Base-by-base conservation (phyloP, 2,329 filamentous ascomycete species). In the Arthrobotrys musiformis region DNA sequence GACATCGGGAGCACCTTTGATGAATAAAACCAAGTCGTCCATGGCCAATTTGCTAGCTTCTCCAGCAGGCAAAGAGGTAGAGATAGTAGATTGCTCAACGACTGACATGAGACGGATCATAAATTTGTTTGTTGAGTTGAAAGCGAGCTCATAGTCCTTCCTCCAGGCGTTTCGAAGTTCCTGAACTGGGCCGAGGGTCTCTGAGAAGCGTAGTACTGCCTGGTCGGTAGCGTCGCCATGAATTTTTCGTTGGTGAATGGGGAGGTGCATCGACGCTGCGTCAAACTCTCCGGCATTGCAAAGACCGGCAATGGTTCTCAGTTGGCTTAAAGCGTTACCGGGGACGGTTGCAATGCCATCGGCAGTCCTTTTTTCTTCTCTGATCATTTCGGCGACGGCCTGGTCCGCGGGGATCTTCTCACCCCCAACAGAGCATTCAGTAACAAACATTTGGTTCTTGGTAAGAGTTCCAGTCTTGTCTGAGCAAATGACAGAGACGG, bases 111-210 rank as follows among this genome's bases (percentile, higher is more conserved):
- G 87, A 35, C 89, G 86, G 67, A 93, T 88, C 89, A 93, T 93
- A 82, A 90, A 93, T 83, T 94, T 94, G 84, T 93, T 93, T 85
- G 92, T 92, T 84, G 90, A 92, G 84, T 93, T 93, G 83, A 94
- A 94, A 0, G 90, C 88, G 28, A 92, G 85, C 66, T 91, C 89
- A 79, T 89, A 93, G 1, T 88, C 86, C 63, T 88, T 89, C 62
- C 87, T 87, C 90, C 90, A 93, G 78, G 86, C 85, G 13, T 86
- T 85, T 6, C 89, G 87, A 4, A 91, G 84, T 61, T 90, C 87
- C 0, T 86, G 83, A 0, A 92, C 88, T 0, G 88, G 84, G 0
- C 87, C 87, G 54, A 93, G 85, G 2, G 85, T 84, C 82, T 93
- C 91, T 0, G 91, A 89, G 69, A 94, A 90, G 66, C 91, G 87